Conservation (phyloP, 2,329 filamentous ascomycete genomes). For the Bipolaris bicolor region DNA sequence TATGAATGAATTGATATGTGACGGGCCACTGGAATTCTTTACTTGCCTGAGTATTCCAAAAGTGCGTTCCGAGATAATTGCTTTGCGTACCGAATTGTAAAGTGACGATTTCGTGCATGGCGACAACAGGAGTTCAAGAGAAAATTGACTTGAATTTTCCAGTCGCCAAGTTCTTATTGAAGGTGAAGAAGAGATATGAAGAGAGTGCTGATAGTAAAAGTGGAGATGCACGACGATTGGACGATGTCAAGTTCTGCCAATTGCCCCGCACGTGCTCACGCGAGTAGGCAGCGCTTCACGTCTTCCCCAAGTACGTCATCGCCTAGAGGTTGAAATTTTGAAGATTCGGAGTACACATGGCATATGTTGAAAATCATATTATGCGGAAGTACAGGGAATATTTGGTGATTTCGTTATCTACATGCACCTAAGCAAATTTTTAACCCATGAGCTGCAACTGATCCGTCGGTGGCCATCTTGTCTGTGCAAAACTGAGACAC, state of each 20-base stretch:
- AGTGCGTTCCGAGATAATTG: constrained; percentile 94
- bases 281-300: constrained; percentile 11
- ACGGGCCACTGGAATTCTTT: neutral
- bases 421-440: constrained; percentile 9
- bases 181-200: neutral
- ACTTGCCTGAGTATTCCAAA: constrained; percentile 89
- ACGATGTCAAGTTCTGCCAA: constrained; percentile 12
- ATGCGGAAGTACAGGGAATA: neutral
- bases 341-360: neutral
- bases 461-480: constrained; percentile 93
- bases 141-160: neutral
- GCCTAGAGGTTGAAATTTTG: neutral
- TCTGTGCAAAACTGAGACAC: constrained; percentile 94
- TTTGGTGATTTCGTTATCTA: neutral
- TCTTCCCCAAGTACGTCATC: neutral
- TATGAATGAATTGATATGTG: neutral
- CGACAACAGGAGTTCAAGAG: neutral
- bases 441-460: constrained; percentile 92
- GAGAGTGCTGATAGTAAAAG: neutral
- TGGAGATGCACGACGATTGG: constrained; percentile 12
- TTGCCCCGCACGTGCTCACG: constrained; percentile 37
- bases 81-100: constrained; percentile 90
- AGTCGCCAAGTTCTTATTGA: neutral
- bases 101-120: constrained; percentile 94
- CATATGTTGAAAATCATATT: neutral